Evolutionary conservation across 192 early-diverging fungal species (phyloP).

Genomic region (Backusella psychrophila): DNA sequence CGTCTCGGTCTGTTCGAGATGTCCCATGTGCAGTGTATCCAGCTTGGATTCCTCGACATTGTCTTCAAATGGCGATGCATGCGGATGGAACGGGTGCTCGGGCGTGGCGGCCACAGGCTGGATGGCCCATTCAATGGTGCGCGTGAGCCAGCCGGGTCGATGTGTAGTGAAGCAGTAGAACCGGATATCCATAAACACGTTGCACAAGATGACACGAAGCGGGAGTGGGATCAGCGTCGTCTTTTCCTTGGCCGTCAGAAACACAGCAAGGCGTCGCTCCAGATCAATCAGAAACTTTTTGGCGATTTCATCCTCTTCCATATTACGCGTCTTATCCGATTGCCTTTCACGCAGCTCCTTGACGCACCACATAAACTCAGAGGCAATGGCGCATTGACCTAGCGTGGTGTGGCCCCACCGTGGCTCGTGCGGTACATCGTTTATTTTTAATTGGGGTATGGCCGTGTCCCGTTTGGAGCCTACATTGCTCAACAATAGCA

Average conservation of each 20-base stretch:
- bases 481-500: conserved; percentile 54
- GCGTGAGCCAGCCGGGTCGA: conserved; percentile 50
- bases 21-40: conserved; percentile 18
- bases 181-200: conserved; percentile 52
- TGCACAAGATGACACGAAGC: conserved; percentile 45
- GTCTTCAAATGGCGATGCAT: not conserved
- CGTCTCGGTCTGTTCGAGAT: conserved; percentile 41
- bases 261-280: conserved; percentile 48
- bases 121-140: conserved; percentile 49
- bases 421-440: not conserved
- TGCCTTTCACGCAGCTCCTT: conserved; percentile 35
- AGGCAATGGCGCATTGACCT: conserved; percentile 50
- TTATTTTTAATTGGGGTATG: not conserved
- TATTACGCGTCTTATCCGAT: conserved; percentile 33
- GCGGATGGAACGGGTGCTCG: not conserved
- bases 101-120: conserved; percentile 26
- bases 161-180: conserved; percentile 56
- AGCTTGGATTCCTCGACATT: not conserved
- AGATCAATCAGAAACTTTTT: conserved; percentile 59
- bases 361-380: conserved; percentile 51
- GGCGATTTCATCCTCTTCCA: conserved; percentile 44
- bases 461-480: conserved; percentile 16
- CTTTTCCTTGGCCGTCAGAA: conserved; percentile 48
- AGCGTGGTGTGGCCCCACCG: conserved; percentile 52
- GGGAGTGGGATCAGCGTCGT: conserved; percentile 44